These are phyloP conservation scores for Cicer cuneatum DNA, from an alignment of 306 rosid species.

Conservation along the genomic window DNA sequence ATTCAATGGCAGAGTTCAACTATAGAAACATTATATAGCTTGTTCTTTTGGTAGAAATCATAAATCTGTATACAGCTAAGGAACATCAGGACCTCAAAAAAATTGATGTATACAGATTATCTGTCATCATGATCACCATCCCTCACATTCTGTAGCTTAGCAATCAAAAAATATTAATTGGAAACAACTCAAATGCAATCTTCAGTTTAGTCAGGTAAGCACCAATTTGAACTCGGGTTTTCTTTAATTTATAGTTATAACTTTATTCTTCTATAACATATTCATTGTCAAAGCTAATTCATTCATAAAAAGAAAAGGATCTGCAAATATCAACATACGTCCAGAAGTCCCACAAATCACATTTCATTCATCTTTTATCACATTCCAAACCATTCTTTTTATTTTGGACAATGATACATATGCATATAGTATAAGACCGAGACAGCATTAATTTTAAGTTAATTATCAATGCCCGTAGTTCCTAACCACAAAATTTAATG, in stretches of 20 bases:
- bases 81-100: background rate
- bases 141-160: background rate
- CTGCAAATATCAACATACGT: background rate
- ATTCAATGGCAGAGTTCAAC: constrained; percentile 24
- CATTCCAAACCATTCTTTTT: constrained; percentile 13
- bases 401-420: constrained; percentile 5
- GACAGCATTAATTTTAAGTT: background rate
- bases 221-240: background rate
- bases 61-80: background rate
- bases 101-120: background rate
- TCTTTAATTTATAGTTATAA: constrained; percentile 2
- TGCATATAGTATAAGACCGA: background rate
- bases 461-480: constrained; percentile 9
- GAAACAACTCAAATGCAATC: background rate
- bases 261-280: background rate
- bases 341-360: constrained; percentile 9
- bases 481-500: background rate
- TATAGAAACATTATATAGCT: constrained; percentile 5
- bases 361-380: background rate
- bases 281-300: background rate
- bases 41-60: constrained; percentile 14
- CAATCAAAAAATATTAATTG: background rate
- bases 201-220: constrained; percentile 4
- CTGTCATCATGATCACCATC: background rate
- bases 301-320: background rate